A percentile compares a stretch with the other conserved stretches of the same genome.
Evolutionary conservation across 495 filamentous ascomycete genomes (phyloP).

Genomic region (Friedmanniomyces simplex): DNA sequence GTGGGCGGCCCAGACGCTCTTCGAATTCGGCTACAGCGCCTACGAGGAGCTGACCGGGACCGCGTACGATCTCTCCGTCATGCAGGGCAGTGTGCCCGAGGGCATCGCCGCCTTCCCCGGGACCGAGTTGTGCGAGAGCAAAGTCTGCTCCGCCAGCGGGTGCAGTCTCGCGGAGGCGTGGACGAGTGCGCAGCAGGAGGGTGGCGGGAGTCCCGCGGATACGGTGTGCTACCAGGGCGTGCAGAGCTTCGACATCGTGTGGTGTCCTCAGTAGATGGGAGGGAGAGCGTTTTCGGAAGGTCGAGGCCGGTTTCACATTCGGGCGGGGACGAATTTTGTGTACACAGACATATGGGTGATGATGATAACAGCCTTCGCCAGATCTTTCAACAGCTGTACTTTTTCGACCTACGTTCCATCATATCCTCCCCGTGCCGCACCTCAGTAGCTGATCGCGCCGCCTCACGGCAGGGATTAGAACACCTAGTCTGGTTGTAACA

Average conservation of each 20-base stretch:
- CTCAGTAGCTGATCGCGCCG: too few species aligned
- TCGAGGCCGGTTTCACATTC: too few species aligned
- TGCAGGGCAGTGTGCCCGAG: conserved; percentile 3
- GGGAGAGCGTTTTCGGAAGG: too few species aligned
- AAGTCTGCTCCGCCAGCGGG: conserved; percentile 3
- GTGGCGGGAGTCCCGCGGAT: conserved; percentile 9
- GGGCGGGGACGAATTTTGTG: too few species aligned
- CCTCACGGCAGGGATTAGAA: too few species aligned
- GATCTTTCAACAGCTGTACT: too few species aligned
- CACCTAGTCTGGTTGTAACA: too few species aligned
- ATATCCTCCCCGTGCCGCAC: too few species aligned
- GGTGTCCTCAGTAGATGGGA: conserved; percentile 8
- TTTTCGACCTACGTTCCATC: too few species aligned
- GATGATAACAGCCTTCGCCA: too few species aligned
- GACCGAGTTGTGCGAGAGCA: background rate
- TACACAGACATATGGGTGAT: too few species aligned
- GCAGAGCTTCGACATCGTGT: conserved; percentile 6
- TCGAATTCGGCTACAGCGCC: conserved; percentile 15
- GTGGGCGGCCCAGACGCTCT: conserved; percentile 11
- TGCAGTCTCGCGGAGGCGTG: conserved; percentile 9
- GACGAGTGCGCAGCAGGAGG: conserved; percentile 7
- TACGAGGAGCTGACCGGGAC: background rate
- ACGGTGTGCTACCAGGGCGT: conserved; percentile 15
- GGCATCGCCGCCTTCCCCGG: conserved; percentile 4
- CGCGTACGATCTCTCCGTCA: conserved; percentile 15